Conservation (phyloP, 2,329 filamentous ascomycete genomes). For the Endoconidiophora laricicola region DNA sequence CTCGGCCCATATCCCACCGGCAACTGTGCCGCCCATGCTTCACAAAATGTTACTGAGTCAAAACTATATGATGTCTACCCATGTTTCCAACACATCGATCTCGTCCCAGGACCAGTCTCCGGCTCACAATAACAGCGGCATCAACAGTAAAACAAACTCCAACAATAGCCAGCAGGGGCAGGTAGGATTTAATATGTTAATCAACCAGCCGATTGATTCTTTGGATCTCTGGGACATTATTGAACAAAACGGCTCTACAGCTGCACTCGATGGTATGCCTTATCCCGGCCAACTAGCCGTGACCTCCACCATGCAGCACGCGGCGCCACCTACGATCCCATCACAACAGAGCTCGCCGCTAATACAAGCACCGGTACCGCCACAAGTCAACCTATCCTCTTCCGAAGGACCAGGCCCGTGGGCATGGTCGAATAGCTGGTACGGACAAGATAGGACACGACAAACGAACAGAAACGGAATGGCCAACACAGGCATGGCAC, state of each 20-base stretch:
- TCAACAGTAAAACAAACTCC: not conserved
- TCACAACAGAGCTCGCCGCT: not conserved
- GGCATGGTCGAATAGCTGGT: conserved; percentile 2
- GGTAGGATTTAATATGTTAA: conserved; percentile 9
- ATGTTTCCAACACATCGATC: not conserved
- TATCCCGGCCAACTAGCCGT: not conserved
- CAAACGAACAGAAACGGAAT: not conserved
- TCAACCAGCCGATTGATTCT: conserved; percentile 8
- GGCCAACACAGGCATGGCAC: too few relatives aligned
- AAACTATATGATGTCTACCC: not conserved
- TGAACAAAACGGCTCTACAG: conserved; percentile 1
- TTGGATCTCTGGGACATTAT: conserved; percentile 12
- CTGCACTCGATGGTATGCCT: conserved; percentile 1
- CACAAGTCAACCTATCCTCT: too few relatives aligned
- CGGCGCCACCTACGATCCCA: conserved; percentile 1
- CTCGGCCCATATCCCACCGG: not conserved
- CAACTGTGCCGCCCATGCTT: not conserved
- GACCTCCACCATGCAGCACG: not conserved
- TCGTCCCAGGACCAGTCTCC: not conserved
- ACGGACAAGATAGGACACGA: not conserved
- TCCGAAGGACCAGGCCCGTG: not conserved
- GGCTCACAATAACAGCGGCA: not conserved
- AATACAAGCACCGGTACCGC: too few relatives aligned
- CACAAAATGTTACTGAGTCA: too few relatives aligned
- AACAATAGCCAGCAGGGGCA: not conserved